These are phyloP conservation scores for Phytopythium boreale DNA, from an alignment of 352 stramenopile species.

Conservation along the genomic window DNA sequence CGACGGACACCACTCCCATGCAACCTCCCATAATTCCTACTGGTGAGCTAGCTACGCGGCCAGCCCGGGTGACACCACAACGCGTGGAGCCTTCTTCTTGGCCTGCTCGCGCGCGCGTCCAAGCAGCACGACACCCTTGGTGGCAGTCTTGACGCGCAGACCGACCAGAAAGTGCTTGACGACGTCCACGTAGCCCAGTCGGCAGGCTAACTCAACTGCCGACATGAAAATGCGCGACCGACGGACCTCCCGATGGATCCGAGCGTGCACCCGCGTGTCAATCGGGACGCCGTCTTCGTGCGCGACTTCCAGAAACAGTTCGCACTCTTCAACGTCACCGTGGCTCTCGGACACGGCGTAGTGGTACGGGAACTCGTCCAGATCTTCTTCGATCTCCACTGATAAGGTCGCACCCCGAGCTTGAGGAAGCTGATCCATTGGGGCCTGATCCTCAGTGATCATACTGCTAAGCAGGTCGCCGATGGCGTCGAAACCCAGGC, in stretches of 20 bases:
- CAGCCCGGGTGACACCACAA: neutral
- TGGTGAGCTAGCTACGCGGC: neutral
- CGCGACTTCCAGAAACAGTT: constrained; percentile 1
- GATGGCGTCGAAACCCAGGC: constrained; percentile 10
- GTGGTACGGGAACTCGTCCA: constrained; percentile 7
- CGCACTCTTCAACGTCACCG: constrained; percentile 6
- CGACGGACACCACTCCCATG: too few relatives aligned
- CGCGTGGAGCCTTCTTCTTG: neutral
- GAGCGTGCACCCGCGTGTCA: neutral
- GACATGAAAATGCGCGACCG: neutral
- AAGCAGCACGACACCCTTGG: neutral
- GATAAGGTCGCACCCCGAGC: neutral
- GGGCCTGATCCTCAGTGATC: neutral
- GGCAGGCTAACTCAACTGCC: neutral
- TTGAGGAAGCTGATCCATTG: neutral
- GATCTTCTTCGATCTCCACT: neutral
- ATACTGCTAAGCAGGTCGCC: constrained; percentile 12
- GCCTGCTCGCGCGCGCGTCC: neutral
- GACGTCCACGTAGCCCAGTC: neutral
- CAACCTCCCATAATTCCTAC: too few relatives aligned
- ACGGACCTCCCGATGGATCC: neutral
- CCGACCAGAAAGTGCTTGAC: constrained; percentile 1
- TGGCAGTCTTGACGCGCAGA: neutral
- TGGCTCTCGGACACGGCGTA: neutral
- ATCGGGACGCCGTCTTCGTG: constrained; percentile 3